phyloP scores from a whole-genome alignment of 768 basidiomycete species.

The Tulasnella sp. region DNA sequence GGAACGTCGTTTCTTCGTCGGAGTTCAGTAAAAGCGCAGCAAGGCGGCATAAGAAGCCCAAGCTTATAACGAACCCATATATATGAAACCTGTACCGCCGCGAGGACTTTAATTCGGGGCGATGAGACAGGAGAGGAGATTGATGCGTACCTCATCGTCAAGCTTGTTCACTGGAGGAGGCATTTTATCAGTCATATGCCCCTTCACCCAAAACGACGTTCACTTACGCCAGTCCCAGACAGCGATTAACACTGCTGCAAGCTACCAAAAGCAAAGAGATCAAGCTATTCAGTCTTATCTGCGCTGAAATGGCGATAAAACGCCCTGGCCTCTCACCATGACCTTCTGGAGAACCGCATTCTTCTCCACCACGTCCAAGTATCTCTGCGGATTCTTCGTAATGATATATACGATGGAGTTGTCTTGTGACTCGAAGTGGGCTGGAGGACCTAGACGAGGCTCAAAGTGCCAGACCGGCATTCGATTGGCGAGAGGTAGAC shows the following conservation, averaged over 20 bases:
- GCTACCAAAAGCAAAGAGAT: background rate
- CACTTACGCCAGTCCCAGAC: background rate
- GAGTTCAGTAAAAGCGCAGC: background rate
- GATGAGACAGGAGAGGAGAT: background rate
- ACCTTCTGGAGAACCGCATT: background rate
- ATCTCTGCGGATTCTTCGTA: background rate
- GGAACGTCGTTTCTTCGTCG: background rate
- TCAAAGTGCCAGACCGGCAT: background rate
- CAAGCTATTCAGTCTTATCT: background rate
- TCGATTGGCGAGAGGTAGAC: background rate
- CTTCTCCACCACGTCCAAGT: background rate
- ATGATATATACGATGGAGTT: background rate
- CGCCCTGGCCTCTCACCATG: background rate
- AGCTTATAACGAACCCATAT: background rate
- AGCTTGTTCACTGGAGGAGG: background rate
- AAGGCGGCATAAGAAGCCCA: background rate
- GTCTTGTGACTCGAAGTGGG: background rate
- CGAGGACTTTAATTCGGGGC: background rate
- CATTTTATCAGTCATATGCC: background rate
- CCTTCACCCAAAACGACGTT: background rate
- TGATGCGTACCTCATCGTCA: background rate
- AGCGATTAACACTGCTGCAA: background rate
- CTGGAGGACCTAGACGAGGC: background rate
- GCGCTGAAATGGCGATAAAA: background rate
- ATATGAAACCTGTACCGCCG: background rate